Percentiles rank a stretch among this genome's conserved stretches.
These are phyloP conservation scores for Brasenia schreberi DNA, from an alignment of 164 flowering plant genomes.

Conservation along the genomic window DNA sequence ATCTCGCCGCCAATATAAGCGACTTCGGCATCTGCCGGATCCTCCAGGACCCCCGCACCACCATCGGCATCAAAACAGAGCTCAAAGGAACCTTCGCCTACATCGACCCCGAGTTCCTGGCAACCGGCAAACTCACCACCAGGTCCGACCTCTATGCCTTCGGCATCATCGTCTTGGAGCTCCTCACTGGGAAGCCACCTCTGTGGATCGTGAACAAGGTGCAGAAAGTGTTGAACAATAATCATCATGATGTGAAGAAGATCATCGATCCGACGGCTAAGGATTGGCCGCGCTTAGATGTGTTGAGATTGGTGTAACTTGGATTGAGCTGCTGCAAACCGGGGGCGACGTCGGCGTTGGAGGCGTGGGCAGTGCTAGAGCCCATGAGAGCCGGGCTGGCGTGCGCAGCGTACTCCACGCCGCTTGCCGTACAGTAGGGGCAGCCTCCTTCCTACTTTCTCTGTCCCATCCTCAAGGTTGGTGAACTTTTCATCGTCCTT, in stretches of 20 bases:
- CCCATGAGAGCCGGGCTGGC: slow-evolving; percentile 51
- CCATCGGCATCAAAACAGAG: slow-evolving; percentile 23
- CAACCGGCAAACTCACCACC: slow-evolving; percentile 62
- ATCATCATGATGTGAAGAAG: slow-evolving; percentile 19
- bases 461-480: slow-evolving; percentile 24
- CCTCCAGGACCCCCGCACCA: slow-evolving; percentile 11
- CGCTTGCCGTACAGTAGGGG: slow-evolving; percentile 2
- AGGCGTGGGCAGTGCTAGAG: slow-evolving; percentile 72
- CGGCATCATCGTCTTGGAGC: slow-evolving; percentile 56
- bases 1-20: slow-evolving; percentile 52
- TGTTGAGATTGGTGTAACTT: slow-evolving; percentile 59
- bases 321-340: slow-evolving; percentile 64
- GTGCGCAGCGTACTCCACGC: not conserved
- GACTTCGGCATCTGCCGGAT: slow-evolving; percentile 74
- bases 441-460: slow-evolving; percentile 20
- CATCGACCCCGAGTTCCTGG: slow-evolving; percentile 74
- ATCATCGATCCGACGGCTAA: slow-evolving; percentile 74
- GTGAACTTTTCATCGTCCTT: not conserved
- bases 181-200: slow-evolving; percentile 61
- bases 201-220: slow-evolving; percentile 57
- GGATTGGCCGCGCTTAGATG: slow-evolving; percentile 86
- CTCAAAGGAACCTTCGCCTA: slow-evolving; percentile 65
- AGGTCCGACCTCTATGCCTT: slow-evolving; percentile 79
- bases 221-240: slow-evolving; percentile 41
- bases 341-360: slow-evolving; percentile 41